Evolutionary conservation across 2,329 filamentous ascomycete genomes (phyloP), one percentile per base, ranked within the genome.

Genomic region (Botrytis pseudocinerea): DNA sequence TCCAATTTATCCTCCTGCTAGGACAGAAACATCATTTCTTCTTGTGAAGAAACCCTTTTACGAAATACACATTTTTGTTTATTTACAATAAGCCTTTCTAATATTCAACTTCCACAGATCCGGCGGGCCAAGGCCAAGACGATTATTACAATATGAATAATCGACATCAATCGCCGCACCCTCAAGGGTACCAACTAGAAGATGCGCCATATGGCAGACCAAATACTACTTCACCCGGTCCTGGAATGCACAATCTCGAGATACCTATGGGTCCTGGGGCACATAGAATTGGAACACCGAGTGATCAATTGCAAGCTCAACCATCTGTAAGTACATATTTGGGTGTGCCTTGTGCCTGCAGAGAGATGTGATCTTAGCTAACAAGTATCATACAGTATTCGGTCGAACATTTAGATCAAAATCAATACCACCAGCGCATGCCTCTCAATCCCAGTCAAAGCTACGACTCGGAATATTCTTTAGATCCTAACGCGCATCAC

Each of bases 401-500:
- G 4, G 91, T 93, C 35, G 87, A 91, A 76, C 90, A 92, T 80
- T 87, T 93, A 57, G 83, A 86, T 68, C 86, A 87, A 77, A 89
- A 89, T 22, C 91, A 89, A 78, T 91, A 89, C 80, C 88, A 90
- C 75, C 83, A 84, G 74, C 83, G 83, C 74, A 82, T 85, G 73
- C 83, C 84, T 72, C 82, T 85, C 74, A 85, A 85, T 44, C 83
- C 82, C 72, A 82, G 83, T 71, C 82, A 82, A 63, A 82, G 85
- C 75, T 87, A 89, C 76, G 85, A 86, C 60, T 86, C 85, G 75
- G 92, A 94, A 72, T 95, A 96, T 81, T 86, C 90, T 6, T 83
- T 97, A 74, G 90, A 94, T 79, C 94, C 95, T 16, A 91, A 97
- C 81, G 90, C 91, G 73, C 94, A 97, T 79, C 93, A 96, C 80